phyloP scores from a whole-genome alignment of 139 green algal species.

The Ulvella scutata region DNA sequence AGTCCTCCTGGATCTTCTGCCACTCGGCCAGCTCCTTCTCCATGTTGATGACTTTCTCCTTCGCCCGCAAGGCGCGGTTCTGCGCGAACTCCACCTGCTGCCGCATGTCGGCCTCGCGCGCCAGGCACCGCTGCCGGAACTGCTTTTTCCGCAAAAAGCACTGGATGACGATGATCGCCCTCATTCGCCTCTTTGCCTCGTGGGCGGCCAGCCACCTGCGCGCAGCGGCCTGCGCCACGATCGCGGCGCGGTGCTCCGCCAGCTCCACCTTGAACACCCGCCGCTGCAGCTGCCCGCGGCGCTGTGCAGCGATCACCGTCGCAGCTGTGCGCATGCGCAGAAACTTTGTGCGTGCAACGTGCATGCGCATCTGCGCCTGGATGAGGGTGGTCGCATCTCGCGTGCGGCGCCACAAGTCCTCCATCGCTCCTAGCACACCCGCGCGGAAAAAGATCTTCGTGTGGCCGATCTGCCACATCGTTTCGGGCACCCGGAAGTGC shows the following conservation, averaged over 20 bases:
- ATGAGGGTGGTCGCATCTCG: slow-evolving; percentile 10
- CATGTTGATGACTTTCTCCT: slow-evolving; percentile 22
- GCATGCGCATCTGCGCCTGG: slow-evolving; percentile 18
- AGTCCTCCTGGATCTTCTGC: slow-evolving; percentile 12
- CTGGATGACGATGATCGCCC: slow-evolving; percentile 20
- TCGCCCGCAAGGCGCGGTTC: slow-evolving; percentile 9
- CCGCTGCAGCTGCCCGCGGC: slow-evolving; percentile 7
- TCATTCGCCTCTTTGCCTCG: slow-evolving; percentile 7
- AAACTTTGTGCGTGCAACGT: slow-evolving; percentile 5
- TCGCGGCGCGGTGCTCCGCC: slow-evolving; percentile 16
- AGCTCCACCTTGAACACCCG: slow-evolving; percentile 12
- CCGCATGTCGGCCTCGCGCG: slow-evolving; percentile 10
- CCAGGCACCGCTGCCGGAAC: slow-evolving; percentile 5
- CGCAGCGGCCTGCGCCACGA: slow-evolving; percentile 24
- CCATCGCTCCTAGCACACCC: slow-evolving; percentile 54
- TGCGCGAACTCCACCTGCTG: slow-evolving; percentile 18
- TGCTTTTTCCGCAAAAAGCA: slow-evolving; percentile 5
- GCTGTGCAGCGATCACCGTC: not conserved
- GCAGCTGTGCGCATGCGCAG: not conserved
- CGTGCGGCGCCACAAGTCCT: slow-evolving; percentile 36
- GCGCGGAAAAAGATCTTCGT: slow-evolving; percentile 77
- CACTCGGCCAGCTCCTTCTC: slow-evolving; percentile 11
- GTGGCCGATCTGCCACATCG: slow-evolving; percentile 44
- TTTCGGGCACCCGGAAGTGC: slow-evolving; percentile 34
- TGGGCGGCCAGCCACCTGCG: slow-evolving; percentile 9